Evolutionary conservation across 2,329 filamentous ascomycete genomes (phyloP).

Genomic region (Apiospora kogelbergensis): DNA sequence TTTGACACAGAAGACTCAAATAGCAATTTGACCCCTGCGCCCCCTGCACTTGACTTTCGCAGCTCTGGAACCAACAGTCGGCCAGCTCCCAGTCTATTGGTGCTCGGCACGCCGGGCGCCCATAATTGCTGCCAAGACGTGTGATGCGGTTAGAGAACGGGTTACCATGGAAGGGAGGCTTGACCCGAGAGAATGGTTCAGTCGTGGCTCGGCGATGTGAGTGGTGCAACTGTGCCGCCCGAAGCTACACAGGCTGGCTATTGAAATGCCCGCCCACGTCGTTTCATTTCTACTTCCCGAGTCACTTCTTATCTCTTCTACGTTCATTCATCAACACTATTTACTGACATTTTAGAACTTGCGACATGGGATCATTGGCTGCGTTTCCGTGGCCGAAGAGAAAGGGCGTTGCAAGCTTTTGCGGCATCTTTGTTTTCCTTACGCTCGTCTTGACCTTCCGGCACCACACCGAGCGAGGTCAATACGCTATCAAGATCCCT

Average conservation of each 20-base stretch:
- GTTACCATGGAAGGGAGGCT: background rate
- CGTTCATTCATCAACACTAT: background rate
- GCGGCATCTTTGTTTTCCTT: background rate
- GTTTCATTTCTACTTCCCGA: background rate
- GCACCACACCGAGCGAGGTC: background rate
- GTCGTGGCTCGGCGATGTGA: no score
- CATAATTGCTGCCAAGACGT: background rate
- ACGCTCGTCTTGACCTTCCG: background rate
- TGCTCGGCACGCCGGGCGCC: background rate
- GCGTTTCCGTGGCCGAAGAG: background rate
- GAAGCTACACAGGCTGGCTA: background rate
- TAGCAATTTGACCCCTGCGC: background rate
- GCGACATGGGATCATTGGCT: background rate
- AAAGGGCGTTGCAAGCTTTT: background rate
- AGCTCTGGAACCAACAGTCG: background rate
- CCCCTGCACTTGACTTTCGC: background rate
- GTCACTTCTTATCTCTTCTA: background rate
- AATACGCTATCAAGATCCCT: background rate
- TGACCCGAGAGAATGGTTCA: background rate
- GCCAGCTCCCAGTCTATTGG: background rate
- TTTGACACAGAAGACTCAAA: background rate
- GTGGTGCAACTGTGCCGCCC: constrained; percentile 2
- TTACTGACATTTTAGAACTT: background rate
- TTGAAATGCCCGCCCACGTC: background rate
- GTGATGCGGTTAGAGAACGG: background rate